Evolutionary conservation across 1,284 basidiomycete species (phyloP).

Genomic region (Meripilus lineatus): DNA sequence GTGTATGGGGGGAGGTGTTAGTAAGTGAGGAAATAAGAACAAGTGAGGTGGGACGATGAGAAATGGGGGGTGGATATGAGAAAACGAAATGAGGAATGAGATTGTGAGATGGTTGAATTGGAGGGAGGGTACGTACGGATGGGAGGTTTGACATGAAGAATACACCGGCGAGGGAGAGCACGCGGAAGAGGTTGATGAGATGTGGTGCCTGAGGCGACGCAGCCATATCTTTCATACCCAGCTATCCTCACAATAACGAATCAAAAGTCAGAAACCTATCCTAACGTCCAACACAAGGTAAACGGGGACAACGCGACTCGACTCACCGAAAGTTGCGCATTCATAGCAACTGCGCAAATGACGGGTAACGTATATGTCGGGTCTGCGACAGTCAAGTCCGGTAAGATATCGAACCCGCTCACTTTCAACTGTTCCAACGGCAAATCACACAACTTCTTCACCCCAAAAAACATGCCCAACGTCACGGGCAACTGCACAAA

Average conservation of each 20-base stretch:
- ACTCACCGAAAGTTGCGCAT: constrained; percentile 69
- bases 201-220: constrained; percentile 54
- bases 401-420: constrained; percentile 76
- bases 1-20: too few relatives aligned
- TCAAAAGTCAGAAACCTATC: constrained; percentile 2
- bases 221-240: constrained; percentile 55
- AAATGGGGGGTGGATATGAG: too few relatives aligned
- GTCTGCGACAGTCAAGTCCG: constrained; percentile 76
- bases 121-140: constrained; percentile 36
- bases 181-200: constrained; percentile 69
- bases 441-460: constrained; percentile 67
- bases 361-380: constrained; percentile 79
- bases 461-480: constrained; percentile 82
- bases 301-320: background rate
- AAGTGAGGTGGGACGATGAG: too few relatives aligned
- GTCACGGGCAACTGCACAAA: constrained; percentile 78
- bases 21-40: too few relatives aligned
- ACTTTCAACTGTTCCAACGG: constrained; percentile 72
- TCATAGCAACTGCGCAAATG: constrained; percentile 57
- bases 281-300: background rate
- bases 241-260: constrained; percentile 28
- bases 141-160: constrained; percentile 60
- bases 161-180: constrained; percentile 54
- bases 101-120: constrained; percentile 15
- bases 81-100: too few relatives aligned